phyloP scores from a whole-genome alignment of 805 yeast species.

The Komagataella mondaviorum region DNA sequence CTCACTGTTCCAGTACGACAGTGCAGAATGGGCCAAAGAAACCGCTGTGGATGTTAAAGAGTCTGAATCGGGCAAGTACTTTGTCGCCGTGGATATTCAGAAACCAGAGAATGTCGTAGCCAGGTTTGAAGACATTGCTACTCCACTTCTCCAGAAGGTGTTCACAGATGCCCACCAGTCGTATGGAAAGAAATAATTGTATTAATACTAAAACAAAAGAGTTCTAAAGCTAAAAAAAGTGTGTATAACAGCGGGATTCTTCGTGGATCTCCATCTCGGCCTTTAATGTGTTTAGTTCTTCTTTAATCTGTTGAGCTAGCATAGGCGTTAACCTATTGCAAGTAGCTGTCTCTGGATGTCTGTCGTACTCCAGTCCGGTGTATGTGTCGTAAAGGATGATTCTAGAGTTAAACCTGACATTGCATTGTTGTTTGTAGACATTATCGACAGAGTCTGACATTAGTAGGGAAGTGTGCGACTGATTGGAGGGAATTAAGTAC shows the following conservation, averaged over 20 bases:
- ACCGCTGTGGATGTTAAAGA: constrained; percentile 30
- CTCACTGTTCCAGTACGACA: constrained; percentile 31
- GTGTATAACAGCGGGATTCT: constrained; percentile 68
- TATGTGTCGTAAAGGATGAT: constrained; percentile 80
- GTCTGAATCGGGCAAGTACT: constrained; percentile 13
- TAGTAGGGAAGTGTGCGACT: constrained; percentile 15
- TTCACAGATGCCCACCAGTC: constrained; percentile 30
- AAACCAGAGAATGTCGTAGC: constrained; percentile 31
- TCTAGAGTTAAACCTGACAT: constrained; percentile 56
- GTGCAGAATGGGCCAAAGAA: constrained; percentile 35
- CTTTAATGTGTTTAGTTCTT: constrained; percentile 72
- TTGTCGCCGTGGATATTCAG: constrained; percentile 31
- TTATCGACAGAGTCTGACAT: constrained; percentile 7
- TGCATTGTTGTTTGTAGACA: constrained; percentile 1
- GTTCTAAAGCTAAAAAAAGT: constrained; percentile 42
- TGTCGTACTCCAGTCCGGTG: constrained; percentile 72
- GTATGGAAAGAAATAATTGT: constrained; percentile 4
- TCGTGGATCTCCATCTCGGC: constrained; percentile 75
- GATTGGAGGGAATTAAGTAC: constrained; percentile 11
- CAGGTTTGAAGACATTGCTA: constrained; percentile 21
- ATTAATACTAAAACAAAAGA: background rate
- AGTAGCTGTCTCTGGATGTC: constrained; percentile 87
- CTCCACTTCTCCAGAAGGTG: constrained; percentile 25
- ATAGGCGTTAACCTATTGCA: constrained; percentile 84
- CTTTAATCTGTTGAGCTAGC: constrained; percentile 74